Conservation (phyloP, 2,329 filamentous ascomycete species). For the Rhinocladiella similis region DNA sequence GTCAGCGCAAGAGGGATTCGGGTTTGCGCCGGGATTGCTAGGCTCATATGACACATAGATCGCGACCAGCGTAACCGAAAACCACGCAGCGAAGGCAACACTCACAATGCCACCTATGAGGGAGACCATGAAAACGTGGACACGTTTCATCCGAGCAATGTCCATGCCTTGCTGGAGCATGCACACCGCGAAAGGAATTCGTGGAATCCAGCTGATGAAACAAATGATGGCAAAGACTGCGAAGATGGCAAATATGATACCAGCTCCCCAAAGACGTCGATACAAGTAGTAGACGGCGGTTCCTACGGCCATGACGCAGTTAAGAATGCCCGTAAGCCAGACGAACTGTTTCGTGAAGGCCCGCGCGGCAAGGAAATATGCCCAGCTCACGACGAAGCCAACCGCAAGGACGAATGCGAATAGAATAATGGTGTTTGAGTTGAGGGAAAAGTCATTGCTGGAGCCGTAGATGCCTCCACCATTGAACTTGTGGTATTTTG, state of each 20-base stretch:
- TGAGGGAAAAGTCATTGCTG: conserved; percentile 65
- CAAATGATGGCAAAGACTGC: conserved; percentile 75
- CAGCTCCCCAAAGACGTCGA: conserved; percentile 74
- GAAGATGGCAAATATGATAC: conserved; percentile 84
- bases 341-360: conserved; percentile 86
- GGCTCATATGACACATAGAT: conserved; percentile 85
- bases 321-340: conserved; percentile 87
- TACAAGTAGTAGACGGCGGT: conserved; percentile 85
- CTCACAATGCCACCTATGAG: conserved; percentile 77
- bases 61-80: conserved; percentile 78
- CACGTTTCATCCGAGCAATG: conserved; percentile 72
- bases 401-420: conserved; percentile 76
- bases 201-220: conserved; percentile 84
- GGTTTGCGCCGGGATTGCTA: conserved; percentile 38
- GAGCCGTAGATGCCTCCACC: conserved; percentile 74
- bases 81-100: conserved; percentile 79
- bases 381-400: conserved; percentile 72
- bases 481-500: conserved; percentile 60
- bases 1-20: conserved; percentile 56
- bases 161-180: conserved; percentile 88
- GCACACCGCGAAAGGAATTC: conserved; percentile 86
- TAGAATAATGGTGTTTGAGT: conserved; percentile 82
- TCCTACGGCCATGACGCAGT: conserved; percentile 79
- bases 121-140: conserved; percentile 84
- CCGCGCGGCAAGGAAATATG: conserved; percentile 74